Conservation (phyloP, 2,329 filamentous ascomycete genomes). For the Cryphonectria nitschkei region DNA sequence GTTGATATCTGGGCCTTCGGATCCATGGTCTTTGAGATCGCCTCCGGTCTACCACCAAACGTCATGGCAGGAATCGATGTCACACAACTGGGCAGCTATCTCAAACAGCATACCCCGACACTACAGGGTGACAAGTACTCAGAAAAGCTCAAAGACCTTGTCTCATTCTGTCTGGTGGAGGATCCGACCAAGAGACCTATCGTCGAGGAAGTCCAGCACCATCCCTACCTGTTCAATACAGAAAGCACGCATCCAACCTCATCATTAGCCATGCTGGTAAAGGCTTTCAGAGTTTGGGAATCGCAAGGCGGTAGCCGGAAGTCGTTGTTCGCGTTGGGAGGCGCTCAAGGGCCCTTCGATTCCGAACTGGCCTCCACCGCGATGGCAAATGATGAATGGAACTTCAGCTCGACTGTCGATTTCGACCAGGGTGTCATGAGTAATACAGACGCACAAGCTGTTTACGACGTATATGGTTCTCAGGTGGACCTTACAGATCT, state of each 20-base stretch:
- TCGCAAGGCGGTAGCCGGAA: slow-evolving; percentile 71
- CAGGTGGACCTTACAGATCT: slow-evolving; percentile 52
- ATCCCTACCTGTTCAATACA: slow-evolving; percentile 70
- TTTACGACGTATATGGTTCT: slow-evolving; percentile 61
- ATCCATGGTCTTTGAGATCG: slow-evolving; percentile 79
- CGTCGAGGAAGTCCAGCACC: slow-evolving; percentile 70
- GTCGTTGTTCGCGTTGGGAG: slow-evolving; percentile 64
- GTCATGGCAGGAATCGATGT: slow-evolving; percentile 58
- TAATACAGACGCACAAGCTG: slow-evolving; percentile 58
- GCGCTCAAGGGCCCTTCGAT: slow-evolving; percentile 56
- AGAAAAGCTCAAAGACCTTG: slow-evolving; percentile 67
- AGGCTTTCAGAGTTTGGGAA: slow-evolving; percentile 77
- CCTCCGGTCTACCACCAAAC: slow-evolving; percentile 76
- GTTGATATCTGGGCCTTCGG: slow-evolving; percentile 87
- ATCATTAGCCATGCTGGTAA: slow-evolving; percentile 66
- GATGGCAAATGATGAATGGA: slow-evolving; percentile 65
- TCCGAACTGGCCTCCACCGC: slow-evolving; percentile 48
- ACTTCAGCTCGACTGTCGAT: slow-evolving; percentile 67
- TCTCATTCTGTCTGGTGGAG: slow-evolving; percentile 73
- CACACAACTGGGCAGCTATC: slow-evolving; percentile 57
- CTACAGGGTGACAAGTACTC: slow-evolving; percentile 76
- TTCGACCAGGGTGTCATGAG: slow-evolving; percentile 63
- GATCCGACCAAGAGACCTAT: slow-evolving; percentile 70
- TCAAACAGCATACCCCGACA: slow-evolving; percentile 66
- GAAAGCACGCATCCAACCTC: slow-evolving; percentile 65